Evolutionary conservation across 2,329 filamentous ascomycete genomes (phyloP).

Genomic region (Catunica adiposa): DNA sequence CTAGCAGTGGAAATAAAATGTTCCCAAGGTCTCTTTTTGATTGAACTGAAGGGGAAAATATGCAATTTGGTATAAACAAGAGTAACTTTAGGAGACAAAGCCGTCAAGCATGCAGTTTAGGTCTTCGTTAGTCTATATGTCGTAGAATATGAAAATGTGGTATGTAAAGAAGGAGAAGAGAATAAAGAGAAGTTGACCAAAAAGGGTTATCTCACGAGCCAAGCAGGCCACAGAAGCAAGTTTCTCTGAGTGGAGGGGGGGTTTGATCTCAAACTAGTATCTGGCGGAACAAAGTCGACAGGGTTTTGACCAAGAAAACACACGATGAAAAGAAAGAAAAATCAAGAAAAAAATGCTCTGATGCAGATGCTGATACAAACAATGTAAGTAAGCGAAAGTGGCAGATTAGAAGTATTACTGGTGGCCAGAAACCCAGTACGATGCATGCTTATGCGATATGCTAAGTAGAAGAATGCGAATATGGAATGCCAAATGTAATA

Average conservation of each 20-base stretch:
- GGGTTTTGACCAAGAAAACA: neutral
- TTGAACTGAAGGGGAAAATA: too few relatives aligned
- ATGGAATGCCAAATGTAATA: neutral
- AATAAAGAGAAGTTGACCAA: conserved; percentile 18
- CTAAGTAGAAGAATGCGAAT: neutral
- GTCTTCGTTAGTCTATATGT: too few relatives aligned
- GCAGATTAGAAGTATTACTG: too few relatives aligned
- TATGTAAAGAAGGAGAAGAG: neutral
- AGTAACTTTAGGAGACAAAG: too few relatives aligned
- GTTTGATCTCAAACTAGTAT: neutral
- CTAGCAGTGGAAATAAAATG: too few relatives aligned
- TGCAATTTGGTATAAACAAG: too few relatives aligned
- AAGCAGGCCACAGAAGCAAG: conserved; percentile 5
- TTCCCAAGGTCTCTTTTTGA: neutral
- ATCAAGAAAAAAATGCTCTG: neutral
- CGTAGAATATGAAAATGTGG: neutral
- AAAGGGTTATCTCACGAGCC: neutral
- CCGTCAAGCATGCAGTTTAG: too few relatives aligned
- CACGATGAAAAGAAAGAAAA: neutral
- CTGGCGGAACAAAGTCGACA: neutral
- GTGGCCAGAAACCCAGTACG: too few relatives aligned
- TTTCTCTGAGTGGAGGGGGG: neutral
- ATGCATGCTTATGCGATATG: neutral
- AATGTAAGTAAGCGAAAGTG: too few relatives aligned
- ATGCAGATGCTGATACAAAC: neutral